Conservation (phyloP, 192 early-diverging fungal species). For the Entrophospora sp. region DNA sequence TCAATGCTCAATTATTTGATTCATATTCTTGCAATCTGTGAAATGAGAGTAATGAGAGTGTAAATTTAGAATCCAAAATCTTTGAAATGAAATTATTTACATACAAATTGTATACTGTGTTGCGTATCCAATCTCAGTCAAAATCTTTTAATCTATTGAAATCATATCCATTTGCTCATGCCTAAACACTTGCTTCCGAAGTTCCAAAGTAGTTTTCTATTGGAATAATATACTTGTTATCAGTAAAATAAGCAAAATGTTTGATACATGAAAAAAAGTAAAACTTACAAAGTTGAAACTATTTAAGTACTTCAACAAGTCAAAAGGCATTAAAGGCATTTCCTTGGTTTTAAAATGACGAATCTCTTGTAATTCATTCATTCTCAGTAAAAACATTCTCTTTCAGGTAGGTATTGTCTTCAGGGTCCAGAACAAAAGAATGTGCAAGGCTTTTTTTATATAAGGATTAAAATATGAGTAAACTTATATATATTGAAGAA, state of each 20-base stretch:
- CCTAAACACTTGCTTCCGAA: constrained; percentile 9
- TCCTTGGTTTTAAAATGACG: constrained; percentile 13
- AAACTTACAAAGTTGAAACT: neutral
- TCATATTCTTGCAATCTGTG: constrained; percentile 10
- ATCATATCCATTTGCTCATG: neutral
- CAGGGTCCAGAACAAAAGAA: constrained; percentile 16
- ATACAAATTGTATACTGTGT: constrained; percentile 15
- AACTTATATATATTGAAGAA: neutral
- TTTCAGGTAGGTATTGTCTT: constrained; percentile 15
- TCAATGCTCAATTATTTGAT: neutral
- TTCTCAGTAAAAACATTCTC: constrained; percentile 19
- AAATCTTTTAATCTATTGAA: constrained; percentile 9
- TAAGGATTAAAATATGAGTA: neutral
- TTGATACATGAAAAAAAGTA: neutral
- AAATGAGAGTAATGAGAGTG: constrained; percentile 8
- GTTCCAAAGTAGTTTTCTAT: neutral
- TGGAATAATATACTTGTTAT: neutral
- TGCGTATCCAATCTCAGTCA: constrained; percentile 14
- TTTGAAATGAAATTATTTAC: constrained; percentile 5
- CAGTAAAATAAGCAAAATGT: neutral
- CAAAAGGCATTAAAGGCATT: constrained; percentile 10
- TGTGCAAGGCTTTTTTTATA: constrained; percentile 17
- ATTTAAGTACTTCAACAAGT: constrained; percentile 10
- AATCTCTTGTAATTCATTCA: constrained; percentile 14
- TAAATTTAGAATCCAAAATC: constrained; percentile 6